Conservation (phyloP, 2,329 filamentous ascomycete genomes). For the Fusarium sp. region DNA sequence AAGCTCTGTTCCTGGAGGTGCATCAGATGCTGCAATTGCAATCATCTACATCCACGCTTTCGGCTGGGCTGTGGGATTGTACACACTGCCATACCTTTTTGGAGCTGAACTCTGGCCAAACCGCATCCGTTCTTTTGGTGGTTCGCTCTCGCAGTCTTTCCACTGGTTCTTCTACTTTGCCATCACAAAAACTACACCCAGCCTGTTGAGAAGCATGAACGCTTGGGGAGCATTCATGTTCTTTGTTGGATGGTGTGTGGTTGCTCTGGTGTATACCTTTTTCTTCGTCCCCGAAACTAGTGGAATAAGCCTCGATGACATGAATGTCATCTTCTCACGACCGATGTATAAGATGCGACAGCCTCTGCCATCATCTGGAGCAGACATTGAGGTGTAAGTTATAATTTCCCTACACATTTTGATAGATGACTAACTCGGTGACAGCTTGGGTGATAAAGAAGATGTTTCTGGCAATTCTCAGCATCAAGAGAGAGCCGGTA, state of each 20-base stretch:
- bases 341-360: slow-evolving; percentile 16
- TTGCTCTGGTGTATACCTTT: slow-evolving; percentile 53
- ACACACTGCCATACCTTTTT: slow-evolving; percentile 32
- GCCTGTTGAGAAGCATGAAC: slow-evolving; percentile 48
- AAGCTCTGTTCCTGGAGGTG: background rate
- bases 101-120: slow-evolving; percentile 28
- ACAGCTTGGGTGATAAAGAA: too few species aligned
- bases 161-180: slow-evolving; percentile 55
- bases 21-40: slow-evolving; percentile 10
- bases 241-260: slow-evolving; percentile 53
- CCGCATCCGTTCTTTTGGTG: slow-evolving; percentile 18
- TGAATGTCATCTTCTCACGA: slow-evolving; percentile 51
- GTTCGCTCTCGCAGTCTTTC: slow-evolving; percentile 38
- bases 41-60: slow-evolving; percentile 32
- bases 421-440: too few species aligned
- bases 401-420: too few species aligned
- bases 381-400: background rate
- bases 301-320: slow-evolving; percentile 53
- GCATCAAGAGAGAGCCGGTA: too few species aligned
- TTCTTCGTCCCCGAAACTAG: slow-evolving; percentile 54
- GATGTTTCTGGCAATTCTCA: too few species aligned
- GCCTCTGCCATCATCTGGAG: background rate
- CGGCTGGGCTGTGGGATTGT: slow-evolving; percentile 33
- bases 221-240: slow-evolving; percentile 55
- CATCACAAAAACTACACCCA: slow-evolving; percentile 49